These are phyloP conservation scores for Lactifluus rugatus DNA, from an alignment of 768 basidiomycete species.

Conservation along the genomic window DNA sequence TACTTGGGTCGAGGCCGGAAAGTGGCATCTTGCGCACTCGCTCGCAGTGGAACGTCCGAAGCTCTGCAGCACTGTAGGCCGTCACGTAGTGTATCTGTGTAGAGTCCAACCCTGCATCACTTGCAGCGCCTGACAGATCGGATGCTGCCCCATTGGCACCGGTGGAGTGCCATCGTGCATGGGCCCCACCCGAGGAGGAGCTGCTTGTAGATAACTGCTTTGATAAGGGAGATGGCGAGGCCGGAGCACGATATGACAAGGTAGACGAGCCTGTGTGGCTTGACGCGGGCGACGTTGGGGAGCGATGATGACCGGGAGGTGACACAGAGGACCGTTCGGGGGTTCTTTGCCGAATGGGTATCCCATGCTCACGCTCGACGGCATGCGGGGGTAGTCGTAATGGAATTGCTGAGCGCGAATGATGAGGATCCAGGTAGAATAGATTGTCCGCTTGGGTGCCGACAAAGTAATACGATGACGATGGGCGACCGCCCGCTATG, in stretches of 20 bases:
- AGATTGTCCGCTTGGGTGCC: constrained; percentile 84
- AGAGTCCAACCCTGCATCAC: constrained; percentile 27
- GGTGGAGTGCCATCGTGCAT: constrained; percentile 27
- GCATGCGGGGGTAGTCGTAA: constrained; percentile 41
- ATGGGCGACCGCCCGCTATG: constrained; percentile 92
- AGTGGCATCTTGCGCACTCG: constrained; percentile 91
- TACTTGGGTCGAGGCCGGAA: constrained; percentile 86
- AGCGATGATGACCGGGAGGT: constrained; percentile 21
- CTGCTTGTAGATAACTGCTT: constrained; percentile 46
- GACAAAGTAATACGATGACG: constrained; percentile 97
- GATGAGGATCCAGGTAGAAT: constrained; percentile 74
- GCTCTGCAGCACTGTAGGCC: constrained; percentile 62
- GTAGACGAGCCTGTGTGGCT: constrained; percentile 25
- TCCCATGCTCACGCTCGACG: constrained; percentile 2
- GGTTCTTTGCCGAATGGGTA: constrained; percentile 12
- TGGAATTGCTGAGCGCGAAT: constrained; percentile 68
- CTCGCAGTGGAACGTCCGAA: constrained; percentile 95
- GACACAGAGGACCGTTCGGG: constrained; percentile 8
- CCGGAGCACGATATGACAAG: constrained; percentile 48
- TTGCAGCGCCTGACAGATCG: constrained; percentile 2
- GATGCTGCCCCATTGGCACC: constrained; percentile 29
- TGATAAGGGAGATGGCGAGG: constrained; percentile 57
- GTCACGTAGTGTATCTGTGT: constrained; percentile 55
- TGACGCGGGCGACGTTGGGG: constrained; percentile 21
- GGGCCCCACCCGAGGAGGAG: constrained; percentile 26